These are phyloP conservation scores for Neurospora sp. DNA, from an alignment of 495 filamentous ascomycete species.

Conservation along the genomic window DNA sequence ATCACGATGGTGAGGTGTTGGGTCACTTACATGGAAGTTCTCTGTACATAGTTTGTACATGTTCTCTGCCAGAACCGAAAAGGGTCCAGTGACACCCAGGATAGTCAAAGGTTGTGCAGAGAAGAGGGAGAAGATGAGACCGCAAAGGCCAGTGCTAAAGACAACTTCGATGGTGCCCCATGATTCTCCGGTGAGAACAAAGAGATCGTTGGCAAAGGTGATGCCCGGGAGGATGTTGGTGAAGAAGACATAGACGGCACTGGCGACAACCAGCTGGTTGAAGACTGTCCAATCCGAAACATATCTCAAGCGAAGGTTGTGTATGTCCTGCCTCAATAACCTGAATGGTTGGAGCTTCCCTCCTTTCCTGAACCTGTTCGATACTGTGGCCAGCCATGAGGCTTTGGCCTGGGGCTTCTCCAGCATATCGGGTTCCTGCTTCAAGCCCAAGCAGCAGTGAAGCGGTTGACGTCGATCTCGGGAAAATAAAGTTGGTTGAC, in stretches of 20 bases:
- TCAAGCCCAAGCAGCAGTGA: background rate
- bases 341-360: slow-evolving; percentile 46
- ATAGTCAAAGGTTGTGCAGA: slow-evolving; percentile 65
- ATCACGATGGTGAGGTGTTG: too few species aligned
- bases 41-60: slow-evolving; percentile 52
- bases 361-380: slow-evolving; percentile 5
- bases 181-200: slow-evolving; percentile 53
- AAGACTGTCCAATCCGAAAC: slow-evolving; percentile 58
- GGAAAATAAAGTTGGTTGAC: background rate
- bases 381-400: slow-evolving; percentile 3
- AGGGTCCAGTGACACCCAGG: slow-evolving; percentile 63
- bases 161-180: slow-evolving; percentile 68
- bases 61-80: slow-evolving; percentile 61
- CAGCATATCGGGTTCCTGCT: background rate
- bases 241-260: slow-evolving; percentile 66
- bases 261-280: slow-evolving; percentile 62
- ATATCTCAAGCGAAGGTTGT: slow-evolving; percentile 46
- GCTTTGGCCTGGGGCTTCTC: background rate
- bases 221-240: slow-evolving; percentile 66
- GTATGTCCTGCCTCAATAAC: slow-evolving; percentile 50
- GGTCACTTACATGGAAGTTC: slow-evolving; percentile 42
- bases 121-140: slow-evolving; percentile 55
- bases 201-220: slow-evolving; percentile 62
- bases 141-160: slow-evolving; percentile 60
- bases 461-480: background rate